Base-by-base conservation (phyloP, 192 early-diverging fungal species). In the Chytriomyces sp. region DNA sequence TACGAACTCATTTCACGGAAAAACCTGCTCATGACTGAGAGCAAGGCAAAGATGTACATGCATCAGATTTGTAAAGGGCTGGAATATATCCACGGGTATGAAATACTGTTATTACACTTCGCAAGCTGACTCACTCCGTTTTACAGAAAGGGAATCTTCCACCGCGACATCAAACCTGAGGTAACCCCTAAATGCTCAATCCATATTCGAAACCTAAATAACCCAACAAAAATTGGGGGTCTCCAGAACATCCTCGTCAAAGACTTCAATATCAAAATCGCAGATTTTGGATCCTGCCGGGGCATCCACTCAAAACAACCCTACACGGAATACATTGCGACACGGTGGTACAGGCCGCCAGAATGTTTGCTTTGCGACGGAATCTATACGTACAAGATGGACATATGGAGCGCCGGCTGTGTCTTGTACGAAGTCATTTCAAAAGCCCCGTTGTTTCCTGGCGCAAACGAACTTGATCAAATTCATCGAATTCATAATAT, bases 271-370 rank as follows among this genome's bases (percentile, higher is more conserved):
- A 72, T 88, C 68, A 90, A 90, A 74, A 79, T 90, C n/a, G 88
- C 88, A 59, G 89, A 90, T 76, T 90, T 90, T 77, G 89, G 89
- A 0, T 89, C 87, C 24, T 90, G 89, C 73, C 81, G 88, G 44
- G 89, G 88, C 28, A 88, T 90, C 28, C 86, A 90, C 80, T 88
- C 86, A 46, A 89, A 88, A 50, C 88, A 77, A 45, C 89, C 89
- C 45, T 90, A 86, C 79, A 90, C 89, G 13, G 88, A 89, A 73
- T 90, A 90, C 82, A 90, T 90, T 75, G 89, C 89, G 2, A 90
- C 89, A 2, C 77, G 89, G 48, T 90, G 89, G 89, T 90, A 90
- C 69, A 80, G 89, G n/a, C 83, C 88, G 0, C 89, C 89, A 26
- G 89, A 90, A 72, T 90, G 88, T 75, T 75, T 90, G 16, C 86